Evolutionary conservation across 345 rosid genomes (phyloP), one percentile per base, ranked within the genome.

Genomic region (Mercurialis annua): DNA sequence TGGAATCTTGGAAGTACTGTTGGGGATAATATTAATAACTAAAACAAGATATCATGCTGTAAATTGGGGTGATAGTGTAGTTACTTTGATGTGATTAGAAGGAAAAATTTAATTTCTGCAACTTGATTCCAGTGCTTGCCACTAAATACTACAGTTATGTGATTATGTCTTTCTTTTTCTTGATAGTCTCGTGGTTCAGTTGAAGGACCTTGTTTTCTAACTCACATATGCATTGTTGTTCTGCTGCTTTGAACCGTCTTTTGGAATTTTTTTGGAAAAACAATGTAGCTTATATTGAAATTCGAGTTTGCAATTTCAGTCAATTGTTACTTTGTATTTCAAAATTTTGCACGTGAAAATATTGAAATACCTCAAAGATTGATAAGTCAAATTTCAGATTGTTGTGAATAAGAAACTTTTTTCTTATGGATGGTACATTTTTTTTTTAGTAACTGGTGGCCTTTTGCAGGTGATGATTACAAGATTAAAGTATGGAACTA

Each of bases 401-500:
- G 38, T 31, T 16, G n/a, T 21, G 31, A 27, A 47, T 48, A 47
- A 38, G 6, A n/a, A 48, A 24, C 7, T 17, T 67, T 15, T 56
- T 66, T 34, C 60, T 23, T n/a, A 20, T 64, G n/a, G n/a, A n/a
- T 36, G 29, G n/a, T 21, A 17, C 44, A 11, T 31, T 1, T 29
- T 17, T 31, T 24, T 67, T 24, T 18, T 18, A 31, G 52, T 66
- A 61, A 44, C 57, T 62, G 47, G 47, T 73, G 59, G 20, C n/a
- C n/a, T n/a, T 68, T 62, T 74, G 61, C 84, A 94, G 98, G 98
- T 52, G 98, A 94, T 73, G 99, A 92, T 69, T 91, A 92, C 85
- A 89, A 94, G 85, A 88, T 92, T 64, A 94, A 94, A 78, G 99
- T 94, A 14, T 94, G 99, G 99, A 94, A 94, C 79, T 83, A 94